Evolutionary conservation across 179 eudicot species (phyloP), one percentile per base, ranked within the genome.

Genomic region (Dionaea muscipula): DNA sequence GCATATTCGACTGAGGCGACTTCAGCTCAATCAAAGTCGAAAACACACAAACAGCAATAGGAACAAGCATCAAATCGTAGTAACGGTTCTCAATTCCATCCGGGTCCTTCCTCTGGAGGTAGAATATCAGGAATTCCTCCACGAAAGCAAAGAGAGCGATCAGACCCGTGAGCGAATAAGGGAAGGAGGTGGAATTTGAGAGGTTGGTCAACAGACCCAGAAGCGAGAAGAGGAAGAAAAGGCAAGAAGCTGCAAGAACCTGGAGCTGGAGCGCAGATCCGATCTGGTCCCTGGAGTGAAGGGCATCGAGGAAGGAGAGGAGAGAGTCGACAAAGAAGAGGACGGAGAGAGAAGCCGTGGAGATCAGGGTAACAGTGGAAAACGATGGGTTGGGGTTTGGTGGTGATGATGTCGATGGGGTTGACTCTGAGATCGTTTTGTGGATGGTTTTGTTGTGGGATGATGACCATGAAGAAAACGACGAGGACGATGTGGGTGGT

Each of bases 41-140:
- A 54, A 84, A 33, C 0, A 81, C 54, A 55, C 96, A 88, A n/a
- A 88, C 54, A 12, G 68, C 60, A 0, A 93, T 59, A 0, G 99
- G 96, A 2, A 88, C 84, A 15, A 84, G 78, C 64, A 85, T 65
- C 4, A 93, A 51, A 72, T 81, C 89, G 63, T 56, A 93, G 51
- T 84, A 93, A 7, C 85, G 85, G 55, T 84, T 84, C 79, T 93
- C 99, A 45, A 88, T 69, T 15, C 94, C 95, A n/a, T 59, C 56
- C 0, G 72, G 58, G 65, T 88, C 93, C 35, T 88, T 88, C 39
- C 66, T 73, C 44, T 77, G 81, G 22, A 81, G 67, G 62, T 93
- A 82, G 62, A 82, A 93, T 20, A 84, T 19, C 13, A 82, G 18
- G 41, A 93, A 88, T 51, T 93, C 96, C 50, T 93, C 89, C 2